Base-by-base conservation (phyloP, 2,329 filamentous ascomycete species). In the Elsinoe ampelina region DNA sequence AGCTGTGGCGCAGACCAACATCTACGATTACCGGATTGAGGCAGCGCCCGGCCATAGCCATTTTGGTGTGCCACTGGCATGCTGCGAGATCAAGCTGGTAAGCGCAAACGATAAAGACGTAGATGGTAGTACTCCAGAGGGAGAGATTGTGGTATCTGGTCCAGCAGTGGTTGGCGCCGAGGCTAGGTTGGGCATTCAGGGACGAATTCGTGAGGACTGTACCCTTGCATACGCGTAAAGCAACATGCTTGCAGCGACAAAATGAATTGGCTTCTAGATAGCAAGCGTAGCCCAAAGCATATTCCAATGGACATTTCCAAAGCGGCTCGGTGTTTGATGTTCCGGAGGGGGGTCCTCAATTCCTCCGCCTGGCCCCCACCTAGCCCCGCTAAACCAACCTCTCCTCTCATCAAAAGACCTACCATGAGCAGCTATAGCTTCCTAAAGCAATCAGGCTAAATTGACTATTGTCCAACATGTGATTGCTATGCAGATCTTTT, bases 21-120 rank as follows among this genome's bases (percentile, higher is more conserved):
- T 91, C 38, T 95, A 88, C 67, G 92, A 97, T 68, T 97, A 97
- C 70, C 78, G 92, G 50, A 62, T 77, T 79, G 60, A 74, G 2
- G 72, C 71, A 35, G 69, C 71, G 15, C 60, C 62, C 11, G 71
- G 71, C 43, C 72, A 74, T 45, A 42, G 47, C 20, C 90, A 95
- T 69, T 95, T 97, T 66, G 93, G 93, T 2, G 77, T 86, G 8
- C 91, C 92, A 2, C 67, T 93, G 39, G 88, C 86, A 61, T 86
- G 83, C 63, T 80, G 92, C 1, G 92, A 97, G 73, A 70, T 96
- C 38, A 80, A 87, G 65, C 69, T 95, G 59, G 80, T 78, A 63
- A 85, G 89, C 66, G 82, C 75, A 32, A 74, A 73, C 4, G 71
- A 73, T 34, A 73, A 80, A 60, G 83, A 81, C 70, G 85, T 84